Base-by-base conservation (phyloP, 768 basidiomycete species). In the Coprinellus aureogranulatus region DNA sequence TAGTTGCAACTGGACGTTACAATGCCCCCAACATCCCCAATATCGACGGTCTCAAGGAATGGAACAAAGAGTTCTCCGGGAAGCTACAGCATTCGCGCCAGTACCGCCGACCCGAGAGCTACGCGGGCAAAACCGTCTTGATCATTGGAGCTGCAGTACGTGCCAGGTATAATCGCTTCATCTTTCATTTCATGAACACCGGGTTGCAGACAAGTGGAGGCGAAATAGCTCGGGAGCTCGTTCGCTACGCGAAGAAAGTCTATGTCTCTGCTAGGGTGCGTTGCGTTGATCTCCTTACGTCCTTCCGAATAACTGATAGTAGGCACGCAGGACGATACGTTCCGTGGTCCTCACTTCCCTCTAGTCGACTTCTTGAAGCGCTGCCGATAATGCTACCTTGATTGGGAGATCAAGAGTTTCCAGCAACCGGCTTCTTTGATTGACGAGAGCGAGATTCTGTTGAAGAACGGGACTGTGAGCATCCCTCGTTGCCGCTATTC, bases 341-440 rank as follows among this genome's bases (percentile, higher is more conserved):
- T 26, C 34, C 30, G 39, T 3, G 47, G 55, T 28, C 46, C 47
- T 4, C 55, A 50, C 26, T 48, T 57, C 30, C 54, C 64, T 9
- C 54, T 62, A 26, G 57, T 40, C 2, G 60, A 64, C 14, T 64
- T 58, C 48, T 57, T 73, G 12, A 58, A 52, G 3, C 64, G 67
- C 1, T 54, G 71, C 74, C 0, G 45, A 55, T 5, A 79, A 77
- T 53, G 66, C 72, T 22, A 75, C 74, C 14, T 54, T 75, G 8
- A 62, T 79, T n/a, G 67, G 69, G 77, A 78, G 55, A 78, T 81
- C 64, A 70, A 69, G 28, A 59, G 62, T 8, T 78, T 78, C 64
- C 62, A 67, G 20, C 62, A 70, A 6, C 61, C 71, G 2, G 50
- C 49, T 1, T 58, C 61, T 0, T 34, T 37, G 1, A 67, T 72